phyloP scores from a whole-genome alignment of 805 yeast species.

The Cyberlindnera subsufficiens region DNA sequence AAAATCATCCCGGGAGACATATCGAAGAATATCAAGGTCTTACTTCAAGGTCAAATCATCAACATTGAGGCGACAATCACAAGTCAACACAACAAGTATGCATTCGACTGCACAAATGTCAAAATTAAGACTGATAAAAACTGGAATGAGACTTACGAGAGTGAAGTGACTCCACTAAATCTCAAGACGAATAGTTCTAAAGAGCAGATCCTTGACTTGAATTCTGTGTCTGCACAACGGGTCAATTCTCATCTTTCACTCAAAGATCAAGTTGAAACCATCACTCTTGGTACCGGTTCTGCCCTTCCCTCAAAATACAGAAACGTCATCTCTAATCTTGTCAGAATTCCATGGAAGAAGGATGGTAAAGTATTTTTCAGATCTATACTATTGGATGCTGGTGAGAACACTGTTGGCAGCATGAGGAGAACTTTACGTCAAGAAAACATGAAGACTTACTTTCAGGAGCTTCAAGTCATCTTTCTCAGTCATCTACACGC shows the following conservation, averaged over 20 bases:
- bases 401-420: constrained; percentile 84
- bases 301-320: constrained; percentile 82
- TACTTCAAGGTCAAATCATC: constrained; percentile 18
- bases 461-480: constrained; percentile 58
- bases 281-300: constrained; percentile 89
- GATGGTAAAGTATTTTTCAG: constrained; percentile 26
- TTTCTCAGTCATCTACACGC: constrained; percentile 92
- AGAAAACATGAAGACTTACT: constrained; percentile 34
- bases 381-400: constrained; percentile 78
- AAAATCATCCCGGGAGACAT: constrained; percentile 24
- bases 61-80: constrained; percentile 16
- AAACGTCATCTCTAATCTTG: constrained; percentile 76
- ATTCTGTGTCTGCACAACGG: constrained; percentile 16
- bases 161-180: constrained; percentile 23
- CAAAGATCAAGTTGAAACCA: constrained; percentile 53
- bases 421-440: constrained; percentile 56
- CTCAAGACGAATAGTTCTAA: constrained; percentile 5
- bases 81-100: constrained; percentile 9
- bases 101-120: constrained; percentile 9
- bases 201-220: constrained; percentile 3
- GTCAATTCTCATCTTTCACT: constrained; percentile 19
- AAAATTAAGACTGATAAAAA: constrained; percentile 8
- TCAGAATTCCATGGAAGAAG: constrained; percentile 54
- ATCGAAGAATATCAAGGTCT: constrained; percentile 9
- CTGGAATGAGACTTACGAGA: constrained; percentile 24